phyloP scores from a whole-genome alignment of 495 filamentous ascomycete genomes.

The Xylaria palmicola region DNA sequence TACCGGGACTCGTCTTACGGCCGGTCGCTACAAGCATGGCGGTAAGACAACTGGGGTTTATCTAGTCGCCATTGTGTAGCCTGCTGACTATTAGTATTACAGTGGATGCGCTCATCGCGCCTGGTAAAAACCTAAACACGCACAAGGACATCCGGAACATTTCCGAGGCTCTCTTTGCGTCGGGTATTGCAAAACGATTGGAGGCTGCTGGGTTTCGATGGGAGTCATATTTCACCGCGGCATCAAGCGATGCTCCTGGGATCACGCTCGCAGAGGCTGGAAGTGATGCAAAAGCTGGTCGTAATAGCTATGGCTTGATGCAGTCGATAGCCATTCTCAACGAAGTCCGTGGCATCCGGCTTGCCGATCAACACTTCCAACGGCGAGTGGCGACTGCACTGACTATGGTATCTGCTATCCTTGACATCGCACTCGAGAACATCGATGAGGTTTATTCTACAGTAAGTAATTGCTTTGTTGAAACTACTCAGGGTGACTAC shows the following conservation, averaged over 20 bases:
- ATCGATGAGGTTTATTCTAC: constrained; percentile 27
- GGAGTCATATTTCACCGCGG: constrained; percentile 36
- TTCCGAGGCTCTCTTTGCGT: constrained; percentile 31
- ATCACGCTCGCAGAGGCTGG: constrained; percentile 32
- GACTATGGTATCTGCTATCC: constrained; percentile 30
- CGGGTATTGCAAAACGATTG: constrained; percentile 20
- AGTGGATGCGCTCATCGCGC: constrained; percentile 33
- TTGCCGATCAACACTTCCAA: constrained; percentile 35
- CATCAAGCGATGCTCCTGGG: neutral
- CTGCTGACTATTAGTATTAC: neutral
- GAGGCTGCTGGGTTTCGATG: constrained; percentile 26
- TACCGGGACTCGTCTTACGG: constrained; percentile 19
- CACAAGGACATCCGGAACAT: constrained; percentile 32
- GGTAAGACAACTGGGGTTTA: constrained; percentile 3
- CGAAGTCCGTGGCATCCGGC: constrained; percentile 33
- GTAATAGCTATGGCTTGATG: constrained; percentile 32
- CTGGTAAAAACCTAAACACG: constrained; percentile 38
- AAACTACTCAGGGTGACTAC: neutral
- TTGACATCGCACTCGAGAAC: constrained; percentile 32
- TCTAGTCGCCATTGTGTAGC: neutral
- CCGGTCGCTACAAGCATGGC: constrained; percentile 29
- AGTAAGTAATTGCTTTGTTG: constrained; percentile 9
- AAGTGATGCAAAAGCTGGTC: constrained; percentile 32
- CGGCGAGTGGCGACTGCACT: constrained; percentile 30
- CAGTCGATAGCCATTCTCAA: constrained; percentile 31